Evolutionary conservation across 495 filamentous ascomycete genomes (phyloP), one percentile per base, ranked within the genome.

Genomic region (Penicillium malachiteum): DNA sequence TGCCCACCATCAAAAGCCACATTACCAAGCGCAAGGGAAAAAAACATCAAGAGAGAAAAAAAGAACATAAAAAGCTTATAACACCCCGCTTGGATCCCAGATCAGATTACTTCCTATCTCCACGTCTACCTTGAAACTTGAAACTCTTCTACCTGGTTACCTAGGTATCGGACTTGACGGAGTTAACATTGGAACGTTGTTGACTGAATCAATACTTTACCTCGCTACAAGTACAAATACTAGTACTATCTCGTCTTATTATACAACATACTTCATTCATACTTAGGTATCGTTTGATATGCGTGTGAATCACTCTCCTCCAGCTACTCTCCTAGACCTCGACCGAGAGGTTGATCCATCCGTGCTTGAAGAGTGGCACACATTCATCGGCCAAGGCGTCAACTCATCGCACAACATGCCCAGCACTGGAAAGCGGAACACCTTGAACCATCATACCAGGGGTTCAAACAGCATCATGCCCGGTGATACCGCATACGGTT

Each of bases 251-350:
- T 37, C 8, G 34, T 7, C 34, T 10, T 26, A 5, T 12, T 17
- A 21, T 16, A 46, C 2, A 17, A 26, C 14, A 5, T 14, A 7
- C 14, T n/a, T 17, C 34, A 39, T 34, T 18, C 34, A 41, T 3
- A 18, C 45, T 26, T 47, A 8, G 10, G 9, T 16, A 44, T 42
- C 47, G 33, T 14, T 45, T 59, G 53, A 45, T 35, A 63, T 63
- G 60, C 42, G 46, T 43, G 39, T 44, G n/a, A 51, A 33, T 17
- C 45, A 57, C 31, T 57, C 57, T n/a, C 57, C 57, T 34, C 33
- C 60, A 30, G 57, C 42, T 47, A 43, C 44, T 21, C 46, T 61
- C 48, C 41, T 64, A 16, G 58, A 61, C 48, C 58, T 55, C 40
- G 52, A 64, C 38, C 46, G 17, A 38, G 38, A 49, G n/a, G 35